Conservation (phyloP, 1,284 basidiomycete species). For the Pseudomicrostroma phylloplanum region DNA sequence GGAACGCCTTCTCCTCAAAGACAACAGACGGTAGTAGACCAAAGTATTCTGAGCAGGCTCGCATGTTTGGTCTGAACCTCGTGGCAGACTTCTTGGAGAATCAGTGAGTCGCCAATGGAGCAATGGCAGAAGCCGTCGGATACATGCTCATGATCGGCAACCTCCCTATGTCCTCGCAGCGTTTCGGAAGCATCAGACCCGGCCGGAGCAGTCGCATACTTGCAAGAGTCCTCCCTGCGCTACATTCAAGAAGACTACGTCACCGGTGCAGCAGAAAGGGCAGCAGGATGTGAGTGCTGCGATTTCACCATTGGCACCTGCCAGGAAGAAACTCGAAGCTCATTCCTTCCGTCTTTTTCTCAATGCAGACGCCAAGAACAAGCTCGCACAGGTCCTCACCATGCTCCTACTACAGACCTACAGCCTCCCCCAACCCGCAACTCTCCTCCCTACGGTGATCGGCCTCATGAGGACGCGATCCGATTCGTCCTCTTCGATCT, state of each 20-base stretch:
- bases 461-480: conserved; percentile 53
- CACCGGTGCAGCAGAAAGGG: conserved; percentile 33
- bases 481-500: conserved; percentile 66
- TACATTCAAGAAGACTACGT: conserved; percentile 47
- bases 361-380: conserved; percentile 76
- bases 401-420: conserved; percentile 89
- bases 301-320: not conserved
- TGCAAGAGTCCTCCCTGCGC: conserved; percentile 42
- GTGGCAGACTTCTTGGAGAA: conserved; percentile 78
- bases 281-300: conserved; percentile 25
- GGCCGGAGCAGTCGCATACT: conserved; percentile 31
- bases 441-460: conserved; percentile 57
- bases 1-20: conserved; percentile 42
- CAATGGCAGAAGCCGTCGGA: not conserved
- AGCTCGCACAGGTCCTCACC: conserved; percentile 93
- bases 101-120: conserved; percentile 57
- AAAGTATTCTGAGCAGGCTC: conserved; percentile 65
- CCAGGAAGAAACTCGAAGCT: not conserved
- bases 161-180: not conserved
- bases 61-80: conserved; percentile 78
- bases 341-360: not conserved
- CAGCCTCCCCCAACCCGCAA: conserved; percentile 74
- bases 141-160: not conserved
- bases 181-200: conserved; percentile 28
- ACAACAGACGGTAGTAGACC: conserved; percentile 58